Evolutionary conservation across 2,329 filamentous ascomycete species (phyloP).

Genomic region (Fusarium coicis): DNA sequence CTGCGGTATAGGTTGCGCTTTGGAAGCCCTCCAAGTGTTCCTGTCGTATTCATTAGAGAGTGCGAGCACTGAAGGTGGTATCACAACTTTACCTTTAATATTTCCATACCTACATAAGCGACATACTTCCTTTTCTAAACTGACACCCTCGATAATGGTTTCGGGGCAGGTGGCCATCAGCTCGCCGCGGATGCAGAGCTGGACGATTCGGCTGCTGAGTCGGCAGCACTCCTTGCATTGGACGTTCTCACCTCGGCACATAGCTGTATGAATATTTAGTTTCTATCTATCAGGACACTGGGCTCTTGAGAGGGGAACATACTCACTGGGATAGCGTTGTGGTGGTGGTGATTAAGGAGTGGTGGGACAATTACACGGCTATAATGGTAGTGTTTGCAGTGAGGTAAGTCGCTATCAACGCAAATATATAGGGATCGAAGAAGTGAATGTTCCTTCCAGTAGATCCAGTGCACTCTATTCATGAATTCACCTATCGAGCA

Average conservation of each 20-base stretch:
- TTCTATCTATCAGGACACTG: not conserved
- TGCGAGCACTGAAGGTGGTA: slow-evolving; percentile 3
- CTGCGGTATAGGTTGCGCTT: not conserved
- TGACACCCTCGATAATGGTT: slow-evolving; percentile 23
- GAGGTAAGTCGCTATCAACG: slow-evolving; percentile 1
- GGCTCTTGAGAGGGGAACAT: not conserved
- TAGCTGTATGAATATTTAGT: slow-evolving; percentile 1
- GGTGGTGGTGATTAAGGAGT: not conserved
- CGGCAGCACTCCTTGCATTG: slow-evolving; percentile 30
- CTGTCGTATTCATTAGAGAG: slow-evolving; percentile 18
- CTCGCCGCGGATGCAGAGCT: slow-evolving; percentile 28
- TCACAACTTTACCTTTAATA: slow-evolving; percentile 1
- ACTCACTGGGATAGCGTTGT: not conserved
- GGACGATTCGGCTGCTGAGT: slow-evolving; percentile 6
- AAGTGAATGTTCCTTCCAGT: not conserved
- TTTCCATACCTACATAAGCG: slow-evolving; percentile 9
- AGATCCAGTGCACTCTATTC: not conserved
- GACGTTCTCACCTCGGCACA: slow-evolving; percentile 33
- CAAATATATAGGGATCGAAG: slow-evolving; percentile 2
- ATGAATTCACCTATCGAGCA: slow-evolving; percentile 11
- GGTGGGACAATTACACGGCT: not conserved
- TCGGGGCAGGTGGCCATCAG: slow-evolving; percentile 21
- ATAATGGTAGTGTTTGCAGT: not conserved
- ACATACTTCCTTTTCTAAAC: slow-evolving; percentile 15
- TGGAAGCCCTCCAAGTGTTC: slow-evolving; percentile 8